Conservation (phyloP, 768 basidiomycete genomes). For the Lyophyllum atratum region DNA sequence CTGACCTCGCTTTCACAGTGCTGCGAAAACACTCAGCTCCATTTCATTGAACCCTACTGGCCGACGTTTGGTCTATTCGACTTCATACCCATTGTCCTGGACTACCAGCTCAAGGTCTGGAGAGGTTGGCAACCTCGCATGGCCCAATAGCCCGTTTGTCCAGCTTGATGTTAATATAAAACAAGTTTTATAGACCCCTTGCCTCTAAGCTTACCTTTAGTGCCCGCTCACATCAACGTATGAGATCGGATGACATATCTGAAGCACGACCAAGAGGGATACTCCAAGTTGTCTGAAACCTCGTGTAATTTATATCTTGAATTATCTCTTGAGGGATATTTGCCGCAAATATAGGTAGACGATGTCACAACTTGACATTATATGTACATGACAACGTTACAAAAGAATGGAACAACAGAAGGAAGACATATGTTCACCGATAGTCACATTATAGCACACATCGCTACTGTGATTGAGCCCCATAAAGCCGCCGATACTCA, state of each 20-base stretch:
- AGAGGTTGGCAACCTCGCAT: background rate
- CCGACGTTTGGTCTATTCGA: conserved; percentile 90
- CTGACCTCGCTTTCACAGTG: conserved; percentile 47
- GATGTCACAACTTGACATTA: too few species aligned
- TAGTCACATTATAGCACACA: background rate
- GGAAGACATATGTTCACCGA: too few species aligned
- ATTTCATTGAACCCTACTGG: conserved; percentile 87
- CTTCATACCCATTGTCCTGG: conserved; percentile 83
- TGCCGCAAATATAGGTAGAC: too few species aligned
- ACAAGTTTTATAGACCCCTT: too few species aligned
- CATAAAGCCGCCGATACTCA: background rate
- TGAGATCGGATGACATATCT: too few species aligned
- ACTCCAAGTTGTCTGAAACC: too few species aligned
- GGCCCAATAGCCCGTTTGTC: background rate
- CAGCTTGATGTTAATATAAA: background rate
- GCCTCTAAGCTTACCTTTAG: too few species aligned
- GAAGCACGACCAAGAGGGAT: too few species aligned
- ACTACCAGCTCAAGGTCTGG: conserved; percentile 84
- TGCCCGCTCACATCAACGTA: too few species aligned
- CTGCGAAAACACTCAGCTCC: conserved; percentile 81
- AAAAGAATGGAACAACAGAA: background rate
- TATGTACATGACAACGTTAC: too few species aligned
- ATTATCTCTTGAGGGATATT: too few species aligned
- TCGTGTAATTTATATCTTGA: too few species aligned
- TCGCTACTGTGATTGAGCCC: background rate